Evolutionary conservation across 1,284 basidiomycete genomes (phyloP), one percentile per base, ranked within the genome.

Genomic region (Caloboletus inedulis): DNA sequence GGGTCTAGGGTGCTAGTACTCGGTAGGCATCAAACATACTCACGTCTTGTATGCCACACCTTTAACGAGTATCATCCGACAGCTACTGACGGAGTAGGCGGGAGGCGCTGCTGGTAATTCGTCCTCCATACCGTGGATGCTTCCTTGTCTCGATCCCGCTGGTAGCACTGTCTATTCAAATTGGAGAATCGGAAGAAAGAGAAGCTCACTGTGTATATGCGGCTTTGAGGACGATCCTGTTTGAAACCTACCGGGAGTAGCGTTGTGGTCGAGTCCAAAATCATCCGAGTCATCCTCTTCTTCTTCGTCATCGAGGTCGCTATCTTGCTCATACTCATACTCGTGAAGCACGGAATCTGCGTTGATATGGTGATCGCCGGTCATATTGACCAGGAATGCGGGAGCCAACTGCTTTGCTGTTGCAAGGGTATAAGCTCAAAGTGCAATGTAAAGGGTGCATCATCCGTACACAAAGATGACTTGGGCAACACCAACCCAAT

Each of bases 1-100:
- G 27, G 47, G 33, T 33, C 9, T 13, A 7, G 23, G 6, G 29
- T 25, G 14, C 36, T 30, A 9, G 25, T 5, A 10, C n/a, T 44
- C 14, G 21, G 29, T 25, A n/a, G 47, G 6, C 16, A 13, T 12
- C 3, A 10, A 30, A 31, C 31, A 36, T 21, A 55, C 62, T 55
- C 51, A 69, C 65, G 69, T 70, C 45, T 29, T 66, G 42, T 67
- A 54, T 7, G 67, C 65, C 33, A 65, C 49, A 14, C 53, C 62
- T 31, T 59, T 70, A 3, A 68, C 62, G 9, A 66, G 65, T 27
- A 67, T 44, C 49, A 57, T 68, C n/a, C 46, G 57, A 44, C 62
- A 61, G 18, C 5, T 56, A 19, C 54, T 66, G 42, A 53, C 53
- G 9, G 67, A 69, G 52, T 65, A 69, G 10, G 64, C 44, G 19